These are phyloP conservation scores for Dothistroma septosporum DNA, from an alignment of 2,329 filamentous ascomycete species.

Conservation along the genomic window DNA sequence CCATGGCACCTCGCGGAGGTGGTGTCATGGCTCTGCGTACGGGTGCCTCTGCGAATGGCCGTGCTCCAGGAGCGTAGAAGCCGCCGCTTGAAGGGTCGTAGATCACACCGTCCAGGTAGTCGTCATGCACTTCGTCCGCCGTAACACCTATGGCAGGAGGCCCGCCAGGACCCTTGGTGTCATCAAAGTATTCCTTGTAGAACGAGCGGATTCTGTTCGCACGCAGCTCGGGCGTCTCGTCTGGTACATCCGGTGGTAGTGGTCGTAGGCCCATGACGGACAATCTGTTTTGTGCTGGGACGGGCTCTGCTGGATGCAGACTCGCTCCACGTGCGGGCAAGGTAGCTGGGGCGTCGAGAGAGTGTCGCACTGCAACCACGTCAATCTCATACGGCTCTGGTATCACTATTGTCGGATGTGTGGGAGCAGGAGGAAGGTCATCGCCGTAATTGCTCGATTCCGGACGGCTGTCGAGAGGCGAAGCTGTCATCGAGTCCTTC, in stretches of 20 bases:
- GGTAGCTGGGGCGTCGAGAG: slow-evolving; percentile 11
- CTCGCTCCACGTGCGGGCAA: slow-evolving; percentile 18
- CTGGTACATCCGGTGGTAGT: slow-evolving; percentile 78
- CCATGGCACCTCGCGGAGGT: slow-evolving; percentile 57
- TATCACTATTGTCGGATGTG: slow-evolving; percentile 16
- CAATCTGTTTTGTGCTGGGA: slow-evolving; percentile 38
- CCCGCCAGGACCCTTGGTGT: slow-evolving; percentile 53
- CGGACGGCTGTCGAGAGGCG: slow-evolving; percentile 17
- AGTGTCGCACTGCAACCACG: slow-evolving; percentile 26
- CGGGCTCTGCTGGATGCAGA: slow-evolving; percentile 9
- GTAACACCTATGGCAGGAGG: slow-evolving; percentile 47
- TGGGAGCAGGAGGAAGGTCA: slow-evolving; percentile 17
- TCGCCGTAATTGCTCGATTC: slow-evolving; percentile 31
- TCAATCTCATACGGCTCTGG: slow-evolving; percentile 28
- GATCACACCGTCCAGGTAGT: slow-evolving; percentile 57
- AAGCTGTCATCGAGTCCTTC: slow-evolving; percentile 22
- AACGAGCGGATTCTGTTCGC: slow-evolving; percentile 97
- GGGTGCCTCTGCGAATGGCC: slow-evolving; percentile 76
- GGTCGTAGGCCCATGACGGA: slow-evolving; percentile 66
- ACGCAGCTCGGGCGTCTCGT: slow-evolving; percentile 87
- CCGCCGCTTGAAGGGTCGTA: slow-evolving; percentile 56
- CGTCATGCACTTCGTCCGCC: slow-evolving; percentile 69
- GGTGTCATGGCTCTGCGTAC: slow-evolving; percentile 93
- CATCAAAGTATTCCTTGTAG: slow-evolving; percentile 99
- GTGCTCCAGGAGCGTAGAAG: slow-evolving; percentile 55